These are phyloP conservation scores for Magnusiomyces ingens DNA, from an alignment of 1,139 yeast genomes.

Conservation along the genomic window DNA sequence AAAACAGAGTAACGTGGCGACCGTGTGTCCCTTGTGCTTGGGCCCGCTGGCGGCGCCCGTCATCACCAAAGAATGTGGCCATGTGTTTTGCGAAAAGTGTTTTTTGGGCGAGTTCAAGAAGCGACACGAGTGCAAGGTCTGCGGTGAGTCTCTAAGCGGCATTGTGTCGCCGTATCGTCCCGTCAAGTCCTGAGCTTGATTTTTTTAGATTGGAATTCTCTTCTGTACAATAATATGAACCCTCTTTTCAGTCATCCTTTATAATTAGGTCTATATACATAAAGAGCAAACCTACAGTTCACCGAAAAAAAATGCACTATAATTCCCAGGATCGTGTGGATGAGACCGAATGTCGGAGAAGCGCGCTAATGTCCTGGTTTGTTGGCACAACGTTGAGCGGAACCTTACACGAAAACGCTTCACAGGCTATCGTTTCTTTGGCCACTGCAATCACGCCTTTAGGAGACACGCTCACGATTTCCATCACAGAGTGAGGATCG, in stretches of 20 bases:
- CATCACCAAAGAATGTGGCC: conserved; percentile 52
- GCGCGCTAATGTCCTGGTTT: conserved; percentile 29
- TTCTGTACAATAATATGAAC: too few species aligned
- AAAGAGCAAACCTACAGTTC: background rate
- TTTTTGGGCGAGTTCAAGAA: conserved; percentile 46
- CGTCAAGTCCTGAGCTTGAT: too few species aligned
- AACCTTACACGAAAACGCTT: conserved; percentile 29
- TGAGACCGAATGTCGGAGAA: conserved; percentile 21
- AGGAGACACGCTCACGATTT: conserved; percentile 16
- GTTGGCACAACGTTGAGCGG: conserved; percentile 31
- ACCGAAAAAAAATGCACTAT: background rate
- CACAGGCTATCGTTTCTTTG: conserved; percentile 26
- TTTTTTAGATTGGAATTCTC: too few species aligned
- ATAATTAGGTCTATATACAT: background rate
- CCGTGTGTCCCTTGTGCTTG: conserved; percentile 59
- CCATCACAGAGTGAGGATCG: conserved; percentile 11
- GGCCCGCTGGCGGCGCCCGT: conserved; percentile 52
- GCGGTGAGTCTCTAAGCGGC: conserved; percentile 29
- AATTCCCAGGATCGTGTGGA: conserved; percentile 11
- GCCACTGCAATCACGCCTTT: conserved; percentile 23
- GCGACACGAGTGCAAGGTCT: conserved; percentile 48
- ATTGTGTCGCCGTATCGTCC: background rate
- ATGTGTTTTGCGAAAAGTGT: conserved; percentile 60
- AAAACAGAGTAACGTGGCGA: conserved; percentile 18
- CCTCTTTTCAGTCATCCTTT: background rate